Evolutionary conservation across 495 filamentous ascomycete species (phyloP), one percentile per base, ranked within the genome.

Genomic region (Viridothelium virens): DNA sequence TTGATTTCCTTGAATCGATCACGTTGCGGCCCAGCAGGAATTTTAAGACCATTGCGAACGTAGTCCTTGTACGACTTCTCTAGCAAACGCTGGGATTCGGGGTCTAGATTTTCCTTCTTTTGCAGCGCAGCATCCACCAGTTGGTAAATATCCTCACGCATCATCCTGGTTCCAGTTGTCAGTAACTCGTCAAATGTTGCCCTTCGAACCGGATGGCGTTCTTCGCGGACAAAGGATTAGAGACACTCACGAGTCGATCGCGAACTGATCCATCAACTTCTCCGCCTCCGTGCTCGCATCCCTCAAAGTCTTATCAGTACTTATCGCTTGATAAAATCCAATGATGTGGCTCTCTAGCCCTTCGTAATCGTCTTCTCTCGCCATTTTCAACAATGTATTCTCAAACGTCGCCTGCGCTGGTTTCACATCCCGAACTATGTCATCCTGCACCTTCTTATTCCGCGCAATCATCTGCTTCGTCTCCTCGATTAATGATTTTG

Each of bases 1-100:
- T 89, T 87, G 78, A 89, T 88, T 73, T 85, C 86, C 79, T 88
- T 88, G 79, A 88, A 89, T 6, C 86, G 80, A 69, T 85, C 84
- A 18, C 86, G 76, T 74, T 83, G 77, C 6, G 83, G 81, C 1
- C 86, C 86, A 3, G 82, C 83, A 10, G 86, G 85, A 4, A 89
- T 70, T 47, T 82, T 82, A 33, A 89, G 72, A 12, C 86, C 86
- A 73, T 86, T 87, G 5, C 83, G 81, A 48, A 89, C 82, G 67
- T 85, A 88, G 39, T 78, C 78, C 75, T 88, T 87, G 74, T 87
- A 83, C 67, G 86, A 83, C 78, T 89, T 88, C 77, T 89, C 87
- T 64, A 90, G 67, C 66, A 89, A 74, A 48, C 85, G 79, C 61
- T 79, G 78, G 36, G 85, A 86, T 71, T 90, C 87, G 0, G 85